Base-by-base conservation (phyloP, 257 asterid species). In the Nicotiana benthamiana region DNA sequence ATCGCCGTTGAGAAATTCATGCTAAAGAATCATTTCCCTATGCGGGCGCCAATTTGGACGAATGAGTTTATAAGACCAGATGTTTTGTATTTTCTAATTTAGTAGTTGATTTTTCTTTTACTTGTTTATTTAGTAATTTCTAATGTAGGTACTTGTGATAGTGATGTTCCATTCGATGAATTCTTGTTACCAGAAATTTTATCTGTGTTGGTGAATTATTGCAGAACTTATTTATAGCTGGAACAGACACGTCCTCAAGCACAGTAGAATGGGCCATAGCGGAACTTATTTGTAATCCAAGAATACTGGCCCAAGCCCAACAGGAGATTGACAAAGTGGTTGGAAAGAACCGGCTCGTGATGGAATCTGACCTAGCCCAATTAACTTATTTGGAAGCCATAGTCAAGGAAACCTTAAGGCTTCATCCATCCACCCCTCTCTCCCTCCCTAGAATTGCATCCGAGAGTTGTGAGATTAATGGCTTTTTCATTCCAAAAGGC, bases 251-350 rank as follows among this genome's bases (percentile, higher is more conserved):
- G 0, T 92, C 98, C 0, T 90, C 99, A 0, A 93, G 95, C 82
- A 93, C 99, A 0, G 97, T 95, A 20, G 99, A 95, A 83, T 95
- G 99, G 99, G 97, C 89, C 70, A 82, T 95, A 40, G 94, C 94
- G 0, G 98, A 95, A 80, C 89, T 95, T 22, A 79, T 92, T 12
- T 89, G 93, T 0, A 87, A 90, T 79, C 98, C 99, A 3, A 74
- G 80, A 32, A 82, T 90, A 3, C 6, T 93, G 32, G 84, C 83
- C 17, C 87, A 84, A 43, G 97, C 92, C 48, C 94, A 84, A 30
- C 43, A 83, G 5, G 98, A 95, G 75, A 85, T 93, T 0, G 93
- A 93, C 79, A 59, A 80, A 0, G 88, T 92, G 0, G 91, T 95
- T 17, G 99, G 97, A 1, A 75, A n/a, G 46, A 27, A 85, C 27